A percentile compares a stretch with the other conserved stretches of the same genome.
These are phyloP conservation scores for Periconia macrospinosa DNA, from an alignment of 2,329 filamentous ascomycete species.

Conservation along the genomic window DNA sequence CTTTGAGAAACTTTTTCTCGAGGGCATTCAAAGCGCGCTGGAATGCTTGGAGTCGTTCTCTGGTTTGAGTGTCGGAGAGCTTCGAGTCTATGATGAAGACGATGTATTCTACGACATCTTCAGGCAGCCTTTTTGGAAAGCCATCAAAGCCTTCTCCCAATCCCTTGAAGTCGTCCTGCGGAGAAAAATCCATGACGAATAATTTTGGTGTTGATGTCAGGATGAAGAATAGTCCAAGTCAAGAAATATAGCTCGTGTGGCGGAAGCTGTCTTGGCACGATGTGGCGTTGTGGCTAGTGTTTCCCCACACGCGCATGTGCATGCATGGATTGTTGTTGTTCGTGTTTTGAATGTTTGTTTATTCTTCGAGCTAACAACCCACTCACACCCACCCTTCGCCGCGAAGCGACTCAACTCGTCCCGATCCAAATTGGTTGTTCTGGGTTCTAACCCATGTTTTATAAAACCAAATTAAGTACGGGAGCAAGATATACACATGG, in stretches of 20 bases:
- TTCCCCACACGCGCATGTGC: not conserved
- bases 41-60: slow-evolving; percentile 69
- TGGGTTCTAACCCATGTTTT: slow-evolving; percentile 28
- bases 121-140: slow-evolving; percentile 70
- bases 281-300: not conserved
- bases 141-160: slow-evolving; percentile 67
- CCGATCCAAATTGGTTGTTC: not conserved
- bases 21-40: slow-evolving; percentile 69
- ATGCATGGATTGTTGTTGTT: not conserved
- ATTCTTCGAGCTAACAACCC: not conserved
- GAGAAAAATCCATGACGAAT: slow-evolving; percentile 5
- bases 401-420: not conserved
- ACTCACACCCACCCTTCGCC: not conserved
- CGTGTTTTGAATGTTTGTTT: not conserved
- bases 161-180: slow-evolving; percentile 62
- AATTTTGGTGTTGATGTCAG: not conserved
- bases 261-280: not conserved
- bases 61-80: slow-evolving; percentile 57
- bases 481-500: slow-evolving; percentile 39
- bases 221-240: not conserved
- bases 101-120: slow-evolving; percentile 85
- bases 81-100: slow-evolving; percentile 69
- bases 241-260: not conserved
- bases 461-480: not conserved
- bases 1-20: slow-evolving; percentile 67